Base-by-base conservation (phyloP, 441 rosid species). In the Lepidium campestre region DNA sequence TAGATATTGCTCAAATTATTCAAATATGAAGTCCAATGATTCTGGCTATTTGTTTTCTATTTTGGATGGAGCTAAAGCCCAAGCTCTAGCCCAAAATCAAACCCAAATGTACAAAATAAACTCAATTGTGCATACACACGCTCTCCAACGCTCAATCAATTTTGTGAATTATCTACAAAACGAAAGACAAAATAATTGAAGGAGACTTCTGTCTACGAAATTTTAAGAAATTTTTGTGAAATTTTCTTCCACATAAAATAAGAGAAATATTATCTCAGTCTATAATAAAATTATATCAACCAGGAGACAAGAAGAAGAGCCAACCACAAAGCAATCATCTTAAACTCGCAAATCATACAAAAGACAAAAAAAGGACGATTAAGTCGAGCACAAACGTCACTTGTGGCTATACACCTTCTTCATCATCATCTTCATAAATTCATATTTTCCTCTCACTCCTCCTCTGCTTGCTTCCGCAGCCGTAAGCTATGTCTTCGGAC, bases 401-500 rank as follows among this genome's bases (percentile, higher is more conserved):
- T 42, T 50, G 71, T 72, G 67, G 67, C 61, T 42, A 6, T 10
- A 44, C 37, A 65, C 19, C 57, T 35, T 72, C 55, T 50, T 65
- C 67, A 23, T 39, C 65, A 29, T 73, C 56, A 55, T 41, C 56
- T 46, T 40, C 14, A 54, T 42, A 54, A 45, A 29, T 55, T 29
- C 55, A 37, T 56, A 8, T 15, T 12, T 6, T 11, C 1, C 9
- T n/a, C 7, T 42, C 12, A 45, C 6, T 57, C 17, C 17, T 22
- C 37, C 34, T 22, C 44, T 58, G 25, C 44, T n/a, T 49, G 44
- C 40, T 41, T 41, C 56, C 4, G 23, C 31, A 25, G 3, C 50
- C 8, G 44, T 77, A 64, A 37, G 7, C 40, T 76, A 91, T 73
- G 76, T 36, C 72, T 59, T 82, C 55, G 29, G 98, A 90, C 82